Evolutionary conservation across 148 eudicot species (phyloP), one percentile per base, ranked within the genome.

Genomic region (Chenopodium suecicum): DNA sequence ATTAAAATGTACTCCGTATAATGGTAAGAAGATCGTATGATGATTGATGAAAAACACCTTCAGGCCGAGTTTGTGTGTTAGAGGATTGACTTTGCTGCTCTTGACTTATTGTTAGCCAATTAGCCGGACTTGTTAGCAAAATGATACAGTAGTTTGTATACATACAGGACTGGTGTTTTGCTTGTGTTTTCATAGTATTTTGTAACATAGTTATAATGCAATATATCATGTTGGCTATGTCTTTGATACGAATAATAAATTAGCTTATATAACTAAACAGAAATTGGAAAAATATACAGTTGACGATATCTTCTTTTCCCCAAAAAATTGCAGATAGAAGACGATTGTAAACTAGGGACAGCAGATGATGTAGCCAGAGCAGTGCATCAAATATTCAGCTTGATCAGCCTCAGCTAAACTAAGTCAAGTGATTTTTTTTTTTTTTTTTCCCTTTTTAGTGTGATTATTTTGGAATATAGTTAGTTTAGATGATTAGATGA

Each of bases 361-460:
- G 90, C 90, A 70, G 90, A 86, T 73, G 87, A 86, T 44, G 83
- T 89, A 54, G 87, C 83, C 65, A 85, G 73, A 64, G 86, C 88
- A n/a, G 90, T 88, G 47, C 90, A 86, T 83, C 90, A 86, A 37
- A 81, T 89, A 75, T 88, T 89, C 82, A 84, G 83, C 83, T 70
- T 84, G 68, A 87, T 82, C 81, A 81, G 79, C 83, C 46, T 68
- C 83, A 44, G 32, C 79, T 76, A 70, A 77, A 64, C 32, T 54
- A 68, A 75, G 75, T 81, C 25, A 72, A 80, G 4, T 14, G 9
- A 48, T 65, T 72, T 2, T 67, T 6, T 37, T 25, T 67, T 6
- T 23, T 23, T 23, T 23, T 23, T 23, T 23, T 23, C 14, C 70
- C 23, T 14, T 62, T 34, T 37, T 52, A 46, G 31, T 75, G 31